A percentile compares a stretch with the other conserved stretches of the same genome.
Conservation (phyloP, 2,329 filamentous ascomycete species). For the Fusarium fujikuroi region DNA sequence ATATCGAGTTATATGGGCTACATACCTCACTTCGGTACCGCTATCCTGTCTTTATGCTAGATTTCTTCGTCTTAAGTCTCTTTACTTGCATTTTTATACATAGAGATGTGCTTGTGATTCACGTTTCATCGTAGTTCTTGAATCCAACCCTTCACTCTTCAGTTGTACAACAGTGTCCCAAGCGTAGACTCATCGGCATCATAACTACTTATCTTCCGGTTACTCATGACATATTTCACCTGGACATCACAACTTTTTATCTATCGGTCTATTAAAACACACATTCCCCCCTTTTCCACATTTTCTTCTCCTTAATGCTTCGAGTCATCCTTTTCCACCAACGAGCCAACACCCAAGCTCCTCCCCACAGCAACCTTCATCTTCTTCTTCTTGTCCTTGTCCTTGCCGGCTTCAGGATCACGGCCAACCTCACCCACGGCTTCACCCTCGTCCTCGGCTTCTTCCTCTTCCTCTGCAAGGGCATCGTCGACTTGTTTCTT, state of each 20-base stretch:
- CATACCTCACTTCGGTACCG: background rate
- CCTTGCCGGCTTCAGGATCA: constrained; percentile 53
- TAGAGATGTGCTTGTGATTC: background rate
- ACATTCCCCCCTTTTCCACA: background rate
- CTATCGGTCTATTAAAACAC: constrained; percentile 43
- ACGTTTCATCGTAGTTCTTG: background rate
- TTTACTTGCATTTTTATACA: too few relatives aligned
- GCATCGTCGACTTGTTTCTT: constrained; percentile 57
- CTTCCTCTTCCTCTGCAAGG: constrained; percentile 55
- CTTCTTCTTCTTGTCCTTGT: constrained; percentile 60
- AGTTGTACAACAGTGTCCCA: background rate
- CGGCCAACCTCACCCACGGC: constrained; percentile 74
- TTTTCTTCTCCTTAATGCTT: constrained; percentile 35
- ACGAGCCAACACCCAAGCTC: constrained; percentile 78
- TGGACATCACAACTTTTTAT: constrained; percentile 32
- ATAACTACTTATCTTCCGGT: background rate
- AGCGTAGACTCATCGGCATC: background rate
- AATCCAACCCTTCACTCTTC: background rate
- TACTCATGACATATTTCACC: constrained; percentile 26
- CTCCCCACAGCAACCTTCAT: constrained; percentile 88
- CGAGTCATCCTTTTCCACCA: constrained; percentile 77
- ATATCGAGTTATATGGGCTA: background rate
- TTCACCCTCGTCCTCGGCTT: constrained; percentile 72
- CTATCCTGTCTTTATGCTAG: background rate
- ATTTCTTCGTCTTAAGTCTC: background rate